These are phyloP conservation scores for Thalassiosira mediterranea DNA, from an alignment of 352 stramenopile species.

Conservation along the genomic window DNA sequence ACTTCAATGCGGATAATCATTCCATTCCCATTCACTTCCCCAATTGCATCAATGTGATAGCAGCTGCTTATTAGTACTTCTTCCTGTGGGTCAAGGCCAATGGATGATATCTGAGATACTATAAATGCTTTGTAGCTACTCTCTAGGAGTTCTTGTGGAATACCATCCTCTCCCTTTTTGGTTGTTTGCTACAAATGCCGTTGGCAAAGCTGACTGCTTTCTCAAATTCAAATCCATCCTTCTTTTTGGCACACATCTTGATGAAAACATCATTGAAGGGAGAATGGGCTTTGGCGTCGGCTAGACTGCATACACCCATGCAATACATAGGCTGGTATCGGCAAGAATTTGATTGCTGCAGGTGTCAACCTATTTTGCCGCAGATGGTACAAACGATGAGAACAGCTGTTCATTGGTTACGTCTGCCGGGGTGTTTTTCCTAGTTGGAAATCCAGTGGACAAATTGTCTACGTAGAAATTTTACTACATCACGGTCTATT, in stretches of 20 bases:
- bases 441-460: no score
- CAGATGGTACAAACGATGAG: neutral
- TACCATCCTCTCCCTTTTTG: no score
- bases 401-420: neutral
- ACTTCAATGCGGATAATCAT: no score
- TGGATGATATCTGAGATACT: neutral
- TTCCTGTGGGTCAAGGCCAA: no score
- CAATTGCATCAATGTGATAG: neutral
- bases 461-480: no score
- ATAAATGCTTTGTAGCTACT: neutral
- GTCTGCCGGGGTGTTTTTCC: neutral
- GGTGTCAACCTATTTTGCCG: neutral
- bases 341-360: neutral
- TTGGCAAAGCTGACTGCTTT: no score
- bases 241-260: neutral
- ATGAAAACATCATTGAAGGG: neutral
- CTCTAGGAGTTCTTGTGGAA: neutral
- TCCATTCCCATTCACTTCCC: neutral
- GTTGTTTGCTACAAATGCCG: no score
- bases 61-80: neutral
- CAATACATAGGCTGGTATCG: no score
- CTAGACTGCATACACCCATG: constrained; percentile 3
- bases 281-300: neutral
- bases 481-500: no score
- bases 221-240: neutral